A percentile compares a stretch with the other conserved stretches of the same genome.
Conservation (phyloP, 179 eudicot species). For the Actinidia arguta region DNA sequence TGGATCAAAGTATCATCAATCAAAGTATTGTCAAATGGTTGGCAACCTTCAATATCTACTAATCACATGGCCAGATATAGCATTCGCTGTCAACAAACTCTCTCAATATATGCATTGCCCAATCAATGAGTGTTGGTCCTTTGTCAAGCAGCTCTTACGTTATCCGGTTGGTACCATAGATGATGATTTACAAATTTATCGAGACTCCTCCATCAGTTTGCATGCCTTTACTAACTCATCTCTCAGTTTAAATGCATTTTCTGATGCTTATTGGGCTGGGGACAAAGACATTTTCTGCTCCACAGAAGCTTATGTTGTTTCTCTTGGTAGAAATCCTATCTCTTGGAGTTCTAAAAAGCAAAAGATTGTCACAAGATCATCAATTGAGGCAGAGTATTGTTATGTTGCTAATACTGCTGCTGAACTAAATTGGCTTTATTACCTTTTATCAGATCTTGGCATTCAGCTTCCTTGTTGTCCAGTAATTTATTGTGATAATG, state of each 20-base stretch:
- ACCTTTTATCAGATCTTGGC: too few species aligned
- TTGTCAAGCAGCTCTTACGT: background rate
- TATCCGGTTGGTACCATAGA: background rate
- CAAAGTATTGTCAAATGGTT: background rate
- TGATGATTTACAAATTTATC: too few species aligned
- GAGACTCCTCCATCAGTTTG: too few species aligned
- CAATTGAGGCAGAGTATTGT: background rate
- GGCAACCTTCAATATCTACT: constrained; percentile 11
- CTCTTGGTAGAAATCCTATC: background rate
- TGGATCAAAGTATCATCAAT: too few species aligned
- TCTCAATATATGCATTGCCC: background rate
- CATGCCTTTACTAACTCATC: too few species aligned
- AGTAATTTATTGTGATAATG: background rate
- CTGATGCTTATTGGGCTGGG: background rate
- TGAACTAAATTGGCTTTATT: background rate
- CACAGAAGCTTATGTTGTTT: background rate
- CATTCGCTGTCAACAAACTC: background rate
- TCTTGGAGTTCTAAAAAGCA: background rate
- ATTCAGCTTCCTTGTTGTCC: background rate
- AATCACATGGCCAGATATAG: background rate
- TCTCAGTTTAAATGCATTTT: background rate
- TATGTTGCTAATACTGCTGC: background rate
- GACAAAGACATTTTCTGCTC: background rate
- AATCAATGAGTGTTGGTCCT: background rate
- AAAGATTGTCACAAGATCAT: background rate